These are phyloP conservation scores for Xylaria palmicola DNA, from an alignment of 495 filamentous ascomycete genomes.

Conservation along the genomic window DNA sequence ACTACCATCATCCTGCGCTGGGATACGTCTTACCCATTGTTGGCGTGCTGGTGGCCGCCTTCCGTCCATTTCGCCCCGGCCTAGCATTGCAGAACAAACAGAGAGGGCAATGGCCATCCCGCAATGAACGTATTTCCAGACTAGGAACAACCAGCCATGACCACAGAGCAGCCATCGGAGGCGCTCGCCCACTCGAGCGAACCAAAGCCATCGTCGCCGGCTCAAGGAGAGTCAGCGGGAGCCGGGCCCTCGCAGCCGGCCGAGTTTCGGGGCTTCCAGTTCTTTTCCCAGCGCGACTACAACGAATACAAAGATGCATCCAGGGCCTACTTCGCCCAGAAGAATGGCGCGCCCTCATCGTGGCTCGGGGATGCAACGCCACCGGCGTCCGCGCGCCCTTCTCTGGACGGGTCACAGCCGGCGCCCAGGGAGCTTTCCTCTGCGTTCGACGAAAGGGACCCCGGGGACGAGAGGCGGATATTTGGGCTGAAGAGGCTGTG, in stretches of 20 bases:
- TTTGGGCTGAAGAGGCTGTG: slow-evolving; percentile 25
- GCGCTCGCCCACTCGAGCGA: slow-evolving; percentile 15
- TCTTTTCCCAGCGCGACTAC: slow-evolving; percentile 30
- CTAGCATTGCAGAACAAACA: not conserved
- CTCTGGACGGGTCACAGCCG: slow-evolving; percentile 6
- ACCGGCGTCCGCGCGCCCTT: slow-evolving; percentile 21
- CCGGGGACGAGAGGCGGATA: slow-evolving; percentile 15
- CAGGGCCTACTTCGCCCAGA: slow-evolving; percentile 27
- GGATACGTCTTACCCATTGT: not conserved
- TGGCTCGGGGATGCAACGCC: slow-evolving; percentile 32
- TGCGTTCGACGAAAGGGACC: not conserved
- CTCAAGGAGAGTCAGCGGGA: not conserved
- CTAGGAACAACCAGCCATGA: slow-evolving; percentile 4
- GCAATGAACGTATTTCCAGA: not conserved
- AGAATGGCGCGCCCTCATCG: slow-evolving; percentile 23
- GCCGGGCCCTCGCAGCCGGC: slow-evolving; percentile 14
- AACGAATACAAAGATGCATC: slow-evolving; percentile 30
- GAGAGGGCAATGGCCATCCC: slow-evolving; percentile 1
- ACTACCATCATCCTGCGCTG: not conserved
- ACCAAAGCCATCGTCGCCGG: slow-evolving; percentile 3
- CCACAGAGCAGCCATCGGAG: slow-evolving; percentile 10
- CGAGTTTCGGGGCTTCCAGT: slow-evolving; percentile 32
- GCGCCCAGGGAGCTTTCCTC: not conserved
- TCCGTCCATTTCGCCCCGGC: not conserved
- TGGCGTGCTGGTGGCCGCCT: slow-evolving; percentile 10